These are phyloP conservation scores for Harringtonia aguacate DNA, from an alignment of 2,329 filamentous ascomycete genomes.

Conservation along the genomic window DNA sequence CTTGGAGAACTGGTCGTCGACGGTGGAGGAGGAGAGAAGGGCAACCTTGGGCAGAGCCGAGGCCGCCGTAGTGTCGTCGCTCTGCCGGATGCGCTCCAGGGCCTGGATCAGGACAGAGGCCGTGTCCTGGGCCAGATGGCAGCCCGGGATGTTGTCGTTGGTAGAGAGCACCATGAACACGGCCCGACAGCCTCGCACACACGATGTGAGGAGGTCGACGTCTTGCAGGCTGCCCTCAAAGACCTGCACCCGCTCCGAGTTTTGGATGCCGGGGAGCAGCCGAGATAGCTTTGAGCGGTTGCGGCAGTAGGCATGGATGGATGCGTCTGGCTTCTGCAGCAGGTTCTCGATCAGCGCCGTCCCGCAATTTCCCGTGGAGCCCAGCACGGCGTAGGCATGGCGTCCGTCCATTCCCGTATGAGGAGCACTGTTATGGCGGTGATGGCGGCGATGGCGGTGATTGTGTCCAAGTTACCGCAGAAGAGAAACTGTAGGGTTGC, in stretches of 20 bases:
- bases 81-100: constrained; percentile 16
- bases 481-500: no score
- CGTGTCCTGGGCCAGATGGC: constrained; percentile 24
- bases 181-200: constrained; percentile 22
- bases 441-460: no score
- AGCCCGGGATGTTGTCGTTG: constrained; percentile 33
- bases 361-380: constrained; percentile 33
- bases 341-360: constrained; percentile 27
- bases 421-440: no score
- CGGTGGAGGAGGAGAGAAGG: constrained; percentile 29
- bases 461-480: no score
- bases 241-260: constrained; percentile 23
- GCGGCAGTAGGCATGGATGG: constrained; percentile 33
- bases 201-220: constrained; percentile 22
- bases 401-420: no score
- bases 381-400: constrained; percentile 29
- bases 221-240: constrained; percentile 30
- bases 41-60: constrained; percentile 31
- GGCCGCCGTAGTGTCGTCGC: constrained; percentile 9
- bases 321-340: constrained; percentile 17
- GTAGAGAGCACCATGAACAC: constrained; percentile 29
- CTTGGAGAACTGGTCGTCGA: constrained; percentile 25
- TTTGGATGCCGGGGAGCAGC: constrained; percentile 20
- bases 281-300: constrained; percentile 25
- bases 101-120: constrained; percentile 24